These are phyloP conservation scores for Rosa multiflora DNA, from an alignment of 306 rosid genomes.

Conservation along the genomic window DNA sequence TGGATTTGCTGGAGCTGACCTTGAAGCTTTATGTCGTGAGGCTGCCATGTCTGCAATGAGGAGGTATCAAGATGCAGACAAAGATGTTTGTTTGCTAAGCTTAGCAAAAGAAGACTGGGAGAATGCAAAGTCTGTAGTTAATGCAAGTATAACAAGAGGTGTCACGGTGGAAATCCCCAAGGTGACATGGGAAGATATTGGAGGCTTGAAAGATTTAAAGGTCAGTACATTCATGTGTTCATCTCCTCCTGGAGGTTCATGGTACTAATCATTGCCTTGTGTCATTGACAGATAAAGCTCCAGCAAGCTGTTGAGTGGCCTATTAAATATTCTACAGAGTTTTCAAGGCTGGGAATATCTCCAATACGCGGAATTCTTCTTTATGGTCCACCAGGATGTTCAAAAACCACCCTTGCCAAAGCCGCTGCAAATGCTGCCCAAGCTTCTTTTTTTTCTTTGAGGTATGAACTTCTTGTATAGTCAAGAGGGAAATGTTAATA, in stretches of 20 bases:
- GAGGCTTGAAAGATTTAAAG: constrained; percentile 84
- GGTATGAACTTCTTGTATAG: constrained; percentile 43
- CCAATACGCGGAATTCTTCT: constrained; percentile 91
- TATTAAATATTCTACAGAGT: constrained; percentile 62
- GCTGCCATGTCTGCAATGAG: constrained; percentile 54
- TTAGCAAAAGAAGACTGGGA: constrained; percentile 76
- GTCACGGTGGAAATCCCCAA: constrained; percentile 82
- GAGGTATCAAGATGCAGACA: constrained; percentile 50
- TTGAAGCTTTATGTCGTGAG: constrained; percentile 81
- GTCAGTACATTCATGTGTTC: constrained; percentile 42
- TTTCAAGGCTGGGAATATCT: constrained; percentile 79
- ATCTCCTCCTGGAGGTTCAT: constrained; percentile 22
- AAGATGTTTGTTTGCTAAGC: constrained; percentile 36
- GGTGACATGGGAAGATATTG: constrained; percentile 91
- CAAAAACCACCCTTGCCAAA: constrained; percentile 95
- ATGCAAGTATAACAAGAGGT: constrained; percentile 93
- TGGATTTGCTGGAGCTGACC: constrained; percentile 94
- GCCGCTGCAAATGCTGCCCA: constrained; percentile 94
- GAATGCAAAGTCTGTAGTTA: constrained; percentile 60
- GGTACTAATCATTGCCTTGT: constrained; percentile 14
- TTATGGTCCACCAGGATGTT: constrained; percentile 97
- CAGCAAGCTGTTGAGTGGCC: constrained; percentile 96
- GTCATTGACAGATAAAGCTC: constrained; percentile 67
- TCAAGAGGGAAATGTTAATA: background rate
- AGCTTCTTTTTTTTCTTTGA: constrained; percentile 88